Percentiles rank a stretch among this genome's conserved stretches.
Evolutionary conservation across 305 asterid species (phyloP).

Genomic region (Solanum chacoense): DNA sequence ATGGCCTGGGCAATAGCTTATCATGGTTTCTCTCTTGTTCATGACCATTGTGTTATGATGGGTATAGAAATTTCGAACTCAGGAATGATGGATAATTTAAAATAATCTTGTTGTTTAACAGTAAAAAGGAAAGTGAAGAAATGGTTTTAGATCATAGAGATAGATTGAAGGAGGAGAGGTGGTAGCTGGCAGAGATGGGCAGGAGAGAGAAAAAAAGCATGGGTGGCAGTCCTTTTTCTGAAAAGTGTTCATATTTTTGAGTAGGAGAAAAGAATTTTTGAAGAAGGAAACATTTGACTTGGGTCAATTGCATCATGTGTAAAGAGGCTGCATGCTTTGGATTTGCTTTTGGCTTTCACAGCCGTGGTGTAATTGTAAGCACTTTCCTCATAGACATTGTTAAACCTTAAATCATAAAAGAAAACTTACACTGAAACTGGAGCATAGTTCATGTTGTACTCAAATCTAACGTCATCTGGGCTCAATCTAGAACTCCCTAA

Average conservation of each 20-base stretch:
- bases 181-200: not conserved
- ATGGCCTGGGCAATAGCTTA: not conserved
- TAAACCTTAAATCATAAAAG: not conserved
- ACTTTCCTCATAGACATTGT: not conserved
- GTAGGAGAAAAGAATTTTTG: not conserved
- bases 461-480: conserved; percentile 53
- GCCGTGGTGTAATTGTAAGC: not conserved
- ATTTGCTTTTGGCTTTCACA: not conserved
- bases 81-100: not conserved
- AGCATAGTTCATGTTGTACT: conserved; percentile 28
- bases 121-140: not conserved
- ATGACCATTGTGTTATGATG: not conserved
- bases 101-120: not conserved
- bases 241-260: not conserved
- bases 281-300: not conserved
- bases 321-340: not conserved
- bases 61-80: not conserved
- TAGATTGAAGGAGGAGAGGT: not conserved
- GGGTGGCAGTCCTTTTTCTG: not conserved
- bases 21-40: not conserved
- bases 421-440: conserved; percentile 47
- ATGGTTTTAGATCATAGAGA: not conserved
- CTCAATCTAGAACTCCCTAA: conserved; percentile 38
- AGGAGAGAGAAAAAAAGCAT: not conserved
- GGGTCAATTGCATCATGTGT: not conserved